These are phyloP conservation scores for Thalassiosira mediterranea DNA, from an alignment of 352 stramenopile species.

Conservation along the genomic window DNA sequence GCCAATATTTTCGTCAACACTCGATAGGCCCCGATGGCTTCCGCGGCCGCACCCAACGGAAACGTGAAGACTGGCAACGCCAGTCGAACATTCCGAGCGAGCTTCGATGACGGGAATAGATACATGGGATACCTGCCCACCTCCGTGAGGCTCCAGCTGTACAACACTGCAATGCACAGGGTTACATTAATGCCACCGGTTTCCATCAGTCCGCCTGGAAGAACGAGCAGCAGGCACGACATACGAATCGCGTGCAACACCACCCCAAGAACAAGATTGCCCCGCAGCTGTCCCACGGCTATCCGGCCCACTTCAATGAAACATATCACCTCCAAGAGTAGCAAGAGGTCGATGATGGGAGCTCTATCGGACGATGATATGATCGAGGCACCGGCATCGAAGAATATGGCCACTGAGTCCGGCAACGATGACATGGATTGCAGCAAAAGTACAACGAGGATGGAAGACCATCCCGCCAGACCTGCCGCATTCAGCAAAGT, in stretches of 20 bases:
- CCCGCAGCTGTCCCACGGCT: conserved; percentile 52
- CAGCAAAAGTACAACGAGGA: conserved; percentile 27
- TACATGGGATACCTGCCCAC: conserved; percentile 69
- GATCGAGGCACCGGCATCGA: background rate
- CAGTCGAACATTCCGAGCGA: conserved; percentile 40
- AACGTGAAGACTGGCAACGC: conserved; percentile 61
- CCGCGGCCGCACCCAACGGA: conserved; percentile 44
- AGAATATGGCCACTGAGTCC: conserved; percentile 18
- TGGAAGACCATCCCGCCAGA: conserved; percentile 37
- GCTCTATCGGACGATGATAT: background rate
- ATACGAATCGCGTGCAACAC: conserved; percentile 59
- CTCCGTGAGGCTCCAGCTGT: conserved; percentile 57
- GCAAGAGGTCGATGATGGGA: conserved; percentile 19
- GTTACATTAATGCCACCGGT: background rate
- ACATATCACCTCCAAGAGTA: conserved; percentile 59
- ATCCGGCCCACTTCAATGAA: conserved; percentile 63
- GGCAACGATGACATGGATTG: background rate
- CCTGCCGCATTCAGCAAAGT: conserved; percentile 38
- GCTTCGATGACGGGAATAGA: conserved; percentile 42
- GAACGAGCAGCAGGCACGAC: conserved; percentile 31
- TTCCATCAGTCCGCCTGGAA: conserved; percentile 4
- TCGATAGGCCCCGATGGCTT: conserved; percentile 44
- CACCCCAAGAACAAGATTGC: conserved; percentile 53
- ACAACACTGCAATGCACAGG: conserved; percentile 32
- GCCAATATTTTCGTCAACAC: conserved; percentile 17